Base-by-base conservation (phyloP, 2,329 filamentous ascomycete species). In the Sporothrix pseudoabietina region DNA sequence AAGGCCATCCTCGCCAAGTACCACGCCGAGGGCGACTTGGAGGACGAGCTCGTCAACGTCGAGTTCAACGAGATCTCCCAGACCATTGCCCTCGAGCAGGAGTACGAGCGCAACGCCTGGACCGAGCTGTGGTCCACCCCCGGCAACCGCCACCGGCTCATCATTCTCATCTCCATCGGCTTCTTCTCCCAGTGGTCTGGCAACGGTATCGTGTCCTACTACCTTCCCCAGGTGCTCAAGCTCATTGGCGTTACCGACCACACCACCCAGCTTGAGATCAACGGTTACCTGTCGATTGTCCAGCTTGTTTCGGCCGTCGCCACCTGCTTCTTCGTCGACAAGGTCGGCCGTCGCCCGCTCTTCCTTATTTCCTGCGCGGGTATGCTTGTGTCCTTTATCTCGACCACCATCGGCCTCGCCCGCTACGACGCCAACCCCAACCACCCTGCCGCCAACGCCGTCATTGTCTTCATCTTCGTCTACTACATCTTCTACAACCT, bases 401-500 rank as follows among this genome's bases (percentile, higher is more conserved):
- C 73, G 32, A 77, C 76, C 69, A 79, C 78, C 10, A 75, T 78
- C 32, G 76, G 75, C 8, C 76, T 77, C 30, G 77, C 77, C 7
- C 74, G 75, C 69, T 73, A 78, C 65, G 63, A 71, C 9, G 73
- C 69, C 8, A 32, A 71, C 72, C 61, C 72, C 54, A 75, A 72
- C 68, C 41, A 69, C 7, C 73, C 78, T 16, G 82, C 83, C 44
- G 77, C 76, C 54, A 77, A 77, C 61, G 59, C 76, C 1, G 78
- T 78, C 16, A 76, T 79, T 30, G 76, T 76, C 47, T 78, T 78
- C 72, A 78, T 78, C 66, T 79, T 78, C 65, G 35, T 78, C 47
- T 79, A 78, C 76, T 77, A 74, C 72, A 72, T 77, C 72, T 77
- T 77, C 72, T 78, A 78, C 74, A 78, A 78, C 72, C 71, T 79